Base-by-base conservation (phyloP, 306 rosid species). In the Fragaria nilgerrensis region DNA sequence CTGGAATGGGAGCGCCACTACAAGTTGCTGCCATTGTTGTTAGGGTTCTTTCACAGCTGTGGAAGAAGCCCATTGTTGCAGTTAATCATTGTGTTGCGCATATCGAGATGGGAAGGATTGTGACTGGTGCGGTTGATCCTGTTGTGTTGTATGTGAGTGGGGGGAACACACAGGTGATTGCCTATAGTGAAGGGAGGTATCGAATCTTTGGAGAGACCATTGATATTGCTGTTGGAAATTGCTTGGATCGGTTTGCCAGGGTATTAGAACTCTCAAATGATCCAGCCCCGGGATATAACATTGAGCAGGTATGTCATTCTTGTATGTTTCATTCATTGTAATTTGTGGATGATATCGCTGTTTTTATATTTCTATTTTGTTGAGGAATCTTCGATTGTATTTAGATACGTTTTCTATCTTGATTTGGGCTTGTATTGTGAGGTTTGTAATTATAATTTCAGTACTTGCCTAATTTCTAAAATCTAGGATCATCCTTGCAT, bases 61-160 rank as follows among this genome's bases (percentile, higher is more conserved):
- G 96, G 98, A 87, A 88, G 81, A 94, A 94, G 83, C 98, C 97
- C n/a, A 85, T 92, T 79, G 89, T 90, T 71, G 97, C 86, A 23
- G 97, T 94, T 55, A 94, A 94, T 77, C 97, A 91, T 55, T 94
- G 98, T 68, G 97, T 94, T 64, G 98, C 98, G 17, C 97, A 94
- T 72, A 92, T 94, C 63, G 98, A 94, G 89, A 94, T 94, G 97
- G 98, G 98, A 0, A 89, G 98, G 87, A 53, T 90, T 80, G 98
- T 94, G 20, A 94, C 98, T 0, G 97, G 97, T 5, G 97, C 98
- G 0, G 90, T 80, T 76, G 98, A 94, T 79, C 98, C 98, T 73
- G 98, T 94, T 69, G 96, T 91, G 36, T 66, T 94, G 82, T 94
- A 94, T 81, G 98, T 92, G 9, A 94, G 98, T 80, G 97, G 98